Conservation (phyloP, 2,329 filamentous ascomycete species). For the Botrytis hyacinthi region DNA sequence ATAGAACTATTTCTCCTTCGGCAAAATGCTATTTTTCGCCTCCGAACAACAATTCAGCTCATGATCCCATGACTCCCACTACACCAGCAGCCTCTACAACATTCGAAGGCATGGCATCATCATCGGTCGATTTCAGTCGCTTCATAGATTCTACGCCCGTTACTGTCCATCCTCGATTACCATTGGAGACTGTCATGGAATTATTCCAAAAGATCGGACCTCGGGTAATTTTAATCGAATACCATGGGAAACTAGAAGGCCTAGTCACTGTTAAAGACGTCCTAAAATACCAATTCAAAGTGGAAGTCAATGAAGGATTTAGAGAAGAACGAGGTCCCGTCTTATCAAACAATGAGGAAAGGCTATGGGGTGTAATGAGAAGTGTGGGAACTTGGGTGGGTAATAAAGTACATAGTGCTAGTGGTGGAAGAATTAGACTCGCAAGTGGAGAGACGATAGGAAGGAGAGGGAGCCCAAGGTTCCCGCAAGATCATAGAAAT, state of each 20-base stretch:
- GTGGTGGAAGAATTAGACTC: conserved; percentile 57
- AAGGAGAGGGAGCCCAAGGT: conserved; percentile 36
- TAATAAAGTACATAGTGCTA: conserved; percentile 51
- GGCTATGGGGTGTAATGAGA: conserved; percentile 60
- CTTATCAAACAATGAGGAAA: conserved; percentile 59
- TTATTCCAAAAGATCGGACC: conserved; percentile 98
- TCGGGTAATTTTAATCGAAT: conserved; percentile 87
- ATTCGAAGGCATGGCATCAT: conserved; percentile 59
- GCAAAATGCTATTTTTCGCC: conserved; percentile 69
- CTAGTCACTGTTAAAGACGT: conserved; percentile 97
- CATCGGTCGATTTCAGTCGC: conserved; percentile 73
- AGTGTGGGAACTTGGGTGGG: conserved; percentile 57
- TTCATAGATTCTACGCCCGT: conserved; percentile 90
- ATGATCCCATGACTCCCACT: conserved; percentile 29
- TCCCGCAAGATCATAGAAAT: conserved; percentile 26
- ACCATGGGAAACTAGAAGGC: conserved; percentile 77
- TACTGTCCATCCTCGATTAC: conserved; percentile 84
- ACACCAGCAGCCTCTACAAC: conserved; percentile 40
- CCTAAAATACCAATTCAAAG: conserved; percentile 95
- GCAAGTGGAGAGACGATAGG: conserved; percentile 33
- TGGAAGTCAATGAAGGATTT: conserved; percentile 78
- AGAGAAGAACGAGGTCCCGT: conserved; percentile 49
- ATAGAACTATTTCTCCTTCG: conserved; percentile 61
- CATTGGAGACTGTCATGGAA: conserved; percentile 97
- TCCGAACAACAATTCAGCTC: conserved; percentile 47